A percentile compares a stretch with the other conserved stretches of the same genome.
Conservation (phyloP, 139 green algal species). For the Trebouxia sp. region DNA sequence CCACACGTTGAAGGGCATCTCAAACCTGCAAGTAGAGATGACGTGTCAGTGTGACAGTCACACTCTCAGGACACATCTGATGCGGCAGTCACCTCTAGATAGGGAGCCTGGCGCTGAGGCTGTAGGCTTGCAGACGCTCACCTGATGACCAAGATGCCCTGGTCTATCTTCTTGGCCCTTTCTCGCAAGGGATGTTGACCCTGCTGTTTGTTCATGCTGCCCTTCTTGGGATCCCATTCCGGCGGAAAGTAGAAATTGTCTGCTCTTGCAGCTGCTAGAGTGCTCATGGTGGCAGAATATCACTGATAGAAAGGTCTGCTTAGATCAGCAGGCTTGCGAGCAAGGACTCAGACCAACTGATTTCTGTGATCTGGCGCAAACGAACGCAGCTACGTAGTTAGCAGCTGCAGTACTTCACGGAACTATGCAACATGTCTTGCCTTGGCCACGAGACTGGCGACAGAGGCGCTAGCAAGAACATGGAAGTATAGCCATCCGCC, state of each 20-base stretch:
- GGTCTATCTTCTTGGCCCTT: slow-evolving; percentile 79
- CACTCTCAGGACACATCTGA: no score
- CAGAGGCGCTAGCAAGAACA: background rate
- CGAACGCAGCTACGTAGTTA: background rate
- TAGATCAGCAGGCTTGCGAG: background rate
- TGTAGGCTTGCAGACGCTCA: background rate
- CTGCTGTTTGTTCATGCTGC: slow-evolving; percentile 76
- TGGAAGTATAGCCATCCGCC: no score
- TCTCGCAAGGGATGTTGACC: slow-evolving; percentile 84
- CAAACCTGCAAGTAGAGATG: slow-evolving; percentile 61
- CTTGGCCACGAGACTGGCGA: background rate
- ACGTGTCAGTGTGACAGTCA: slow-evolving; percentile 17
- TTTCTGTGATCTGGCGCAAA: background rate
- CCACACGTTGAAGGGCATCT: slow-evolving; percentile 97
- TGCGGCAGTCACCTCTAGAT: no score
- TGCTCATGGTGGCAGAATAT: slow-evolving; percentile 45
- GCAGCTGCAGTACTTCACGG: background rate
- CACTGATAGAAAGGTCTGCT: background rate
- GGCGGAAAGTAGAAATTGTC: slow-evolving; percentile 95
- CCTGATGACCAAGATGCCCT: slow-evolving; percentile 92
- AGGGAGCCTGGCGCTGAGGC: no score
- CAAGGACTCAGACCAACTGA: no score
- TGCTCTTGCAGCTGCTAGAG: slow-evolving; percentile 76
- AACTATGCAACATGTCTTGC: background rate
- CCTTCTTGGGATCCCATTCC: slow-evolving; percentile 83